Evolutionary conservation across 106 monocot genomes (phyloP), one percentile per base, ranked within the genome.

Genomic region (Allium fistulosum): DNA sequence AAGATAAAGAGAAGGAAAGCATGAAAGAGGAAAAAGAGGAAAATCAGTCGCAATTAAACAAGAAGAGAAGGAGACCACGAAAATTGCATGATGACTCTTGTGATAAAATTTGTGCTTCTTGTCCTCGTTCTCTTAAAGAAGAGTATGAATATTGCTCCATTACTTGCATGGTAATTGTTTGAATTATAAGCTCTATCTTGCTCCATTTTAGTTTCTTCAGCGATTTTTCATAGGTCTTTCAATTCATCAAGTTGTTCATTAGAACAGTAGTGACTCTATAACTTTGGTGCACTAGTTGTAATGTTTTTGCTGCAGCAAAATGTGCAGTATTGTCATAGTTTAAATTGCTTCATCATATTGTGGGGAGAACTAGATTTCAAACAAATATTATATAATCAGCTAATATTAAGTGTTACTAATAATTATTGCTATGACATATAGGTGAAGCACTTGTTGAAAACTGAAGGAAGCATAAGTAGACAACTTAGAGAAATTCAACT

Each of bases 71-170:
- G 67, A 67, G 16, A 12, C 12, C 67, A 22, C 17, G 11, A 52
- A 53, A 53, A 52, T 48, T 48, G 9, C 22, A 51, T 26, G 4
- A 7, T 52, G 26, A 51, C 18, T 51, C 18, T 27, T 67, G 11
- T 53, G 50, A 66, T 4, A 66, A 51, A 22, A 66, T 16, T 51
- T 67, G 67, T n/a, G 46, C 67, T 52, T 67, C 67, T 4, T 67
- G 67, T 28, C 52, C 67, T 12, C 52, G 67, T 52, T 10, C 67
- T 67, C 67, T 67, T 53, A 67, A 67, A 26, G 52, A 67, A 52
- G 67, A 53, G 3, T 51, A 46, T 22, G 52, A 67, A 3, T 67
- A 67, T 52, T 67, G 67, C 53, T 67, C 67, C 52, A 53, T 67
- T 27, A 12, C 8, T 51, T 67, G 67, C 52, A 67, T 52, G 67